Conservation (phyloP, 352 stramenopile genomes). For the Phytophthora sp. region DNA sequence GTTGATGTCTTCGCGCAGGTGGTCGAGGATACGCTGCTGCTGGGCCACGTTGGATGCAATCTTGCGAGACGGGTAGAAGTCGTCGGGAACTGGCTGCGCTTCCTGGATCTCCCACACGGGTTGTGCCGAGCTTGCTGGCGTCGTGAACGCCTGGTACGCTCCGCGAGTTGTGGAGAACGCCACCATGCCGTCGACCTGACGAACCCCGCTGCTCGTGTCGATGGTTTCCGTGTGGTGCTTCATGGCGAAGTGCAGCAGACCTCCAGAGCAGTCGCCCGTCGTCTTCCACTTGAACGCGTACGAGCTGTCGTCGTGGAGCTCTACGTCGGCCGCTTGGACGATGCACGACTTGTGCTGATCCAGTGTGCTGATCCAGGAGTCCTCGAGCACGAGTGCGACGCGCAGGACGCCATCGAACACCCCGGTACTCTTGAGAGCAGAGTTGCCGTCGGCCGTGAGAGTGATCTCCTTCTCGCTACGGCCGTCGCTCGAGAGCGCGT, state of each 20-base stretch:
- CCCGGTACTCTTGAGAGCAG: conserved; percentile 35
- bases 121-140: too few relatives aligned
- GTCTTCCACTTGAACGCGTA: conserved; percentile 68
- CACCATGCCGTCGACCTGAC: too few relatives aligned
- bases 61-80: too few relatives aligned
- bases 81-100: too few relatives aligned
- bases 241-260: conserved; percentile 65
- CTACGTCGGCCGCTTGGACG: conserved; percentile 41
- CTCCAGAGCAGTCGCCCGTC: conserved; percentile 47
- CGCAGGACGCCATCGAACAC: conserved; percentile 56
- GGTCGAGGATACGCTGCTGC: too few relatives aligned
- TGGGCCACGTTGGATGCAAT: too few relatives aligned
- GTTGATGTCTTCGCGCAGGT: too few relatives aligned
- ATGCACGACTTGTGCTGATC: conserved; percentile 60
- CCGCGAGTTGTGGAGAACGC: too few relatives aligned
- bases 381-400: conserved; percentile 46
- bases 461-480: conserved; percentile 45
- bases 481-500: conserved; percentile 51
- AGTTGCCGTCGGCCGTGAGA: conserved; percentile 39
- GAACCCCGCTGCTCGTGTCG: conserved; percentile 35
- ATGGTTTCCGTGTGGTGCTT: conserved; percentile 55
- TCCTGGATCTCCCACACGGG: too few relatives aligned
- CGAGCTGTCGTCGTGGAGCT: conserved; percentile 45
- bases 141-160: too few relatives aligned
- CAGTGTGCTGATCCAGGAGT: conserved; percentile 38